Evolutionary conservation across 2,329 filamentous ascomycete species (phyloP).

Genomic region (Acrocalymma vagum): DNA sequence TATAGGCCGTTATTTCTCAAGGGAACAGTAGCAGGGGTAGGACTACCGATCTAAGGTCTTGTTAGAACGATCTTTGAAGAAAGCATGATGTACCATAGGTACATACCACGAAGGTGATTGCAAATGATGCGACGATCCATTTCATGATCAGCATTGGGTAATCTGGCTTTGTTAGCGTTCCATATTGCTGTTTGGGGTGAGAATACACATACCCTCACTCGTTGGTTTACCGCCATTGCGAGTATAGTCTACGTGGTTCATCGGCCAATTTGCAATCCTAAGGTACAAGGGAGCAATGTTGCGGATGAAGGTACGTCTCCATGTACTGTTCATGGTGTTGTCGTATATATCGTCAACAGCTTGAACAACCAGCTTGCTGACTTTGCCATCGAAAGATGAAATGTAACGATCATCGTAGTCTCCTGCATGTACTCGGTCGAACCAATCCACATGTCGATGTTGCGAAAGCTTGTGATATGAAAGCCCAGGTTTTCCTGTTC

Average conservation of each 20-base stretch:
- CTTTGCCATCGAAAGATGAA: conserved; percentile 37
- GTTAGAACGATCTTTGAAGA: neutral
- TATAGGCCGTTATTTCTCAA: conserved; percentile 33
- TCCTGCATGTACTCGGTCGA: conserved; percentile 33
- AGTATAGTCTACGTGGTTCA: conserved; percentile 34
- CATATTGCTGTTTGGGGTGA: too few relatives aligned
- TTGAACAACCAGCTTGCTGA: conserved; percentile 41
- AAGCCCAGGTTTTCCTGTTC: conserved; percentile 24
- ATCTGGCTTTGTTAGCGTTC: conserved; percentile 20
- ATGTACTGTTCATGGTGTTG: conserved; percentile 31
- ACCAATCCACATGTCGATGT: conserved; percentile 31
- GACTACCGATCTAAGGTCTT: conserved; percentile 28
- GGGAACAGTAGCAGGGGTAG: conserved; percentile 18
- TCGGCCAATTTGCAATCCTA: conserved; percentile 41
- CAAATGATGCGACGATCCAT: conserved; percentile 35
- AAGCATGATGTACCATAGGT: neutral
- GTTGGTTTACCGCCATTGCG: conserved; percentile 25
- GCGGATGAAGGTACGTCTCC: conserved; percentile 39
- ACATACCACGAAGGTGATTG: conserved; percentile 34
- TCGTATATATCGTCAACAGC: conserved; percentile 42
- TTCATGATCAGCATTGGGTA: conserved; percentile 34
- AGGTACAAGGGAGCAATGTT: conserved; percentile 36
- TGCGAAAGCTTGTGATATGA: conserved; percentile 33
- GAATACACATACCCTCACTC: conserved; percentile 21
- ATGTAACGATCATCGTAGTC: conserved; percentile 43